Evolutionary conservation across 1,139 yeast genomes (phyloP).

Genomic region (Martiniozyma asiatica): DNA sequence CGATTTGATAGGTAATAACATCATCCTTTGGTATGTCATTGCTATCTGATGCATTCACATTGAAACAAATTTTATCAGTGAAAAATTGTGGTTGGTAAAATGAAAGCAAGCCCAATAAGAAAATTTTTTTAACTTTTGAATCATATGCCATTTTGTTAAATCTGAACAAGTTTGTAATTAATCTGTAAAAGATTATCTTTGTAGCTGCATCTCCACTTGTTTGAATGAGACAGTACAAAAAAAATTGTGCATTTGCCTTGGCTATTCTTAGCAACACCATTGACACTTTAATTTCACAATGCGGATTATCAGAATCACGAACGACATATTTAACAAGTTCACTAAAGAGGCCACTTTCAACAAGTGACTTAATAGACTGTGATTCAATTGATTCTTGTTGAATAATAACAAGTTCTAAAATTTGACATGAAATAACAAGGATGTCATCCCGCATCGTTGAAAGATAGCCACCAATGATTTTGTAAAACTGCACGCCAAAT

Average conservation of each 20-base stretch:
- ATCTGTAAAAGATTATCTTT: constrained; percentile 6
- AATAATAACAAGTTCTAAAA: constrained; percentile 41
- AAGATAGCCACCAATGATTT: constrained; percentile 43
- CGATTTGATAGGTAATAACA: constrained; percentile 17
- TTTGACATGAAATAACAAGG: constrained; percentile 41
- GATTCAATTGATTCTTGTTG: constrained; percentile 14
- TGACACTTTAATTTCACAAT: constrained; percentile 44
- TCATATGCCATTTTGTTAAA: constrained; percentile 17
- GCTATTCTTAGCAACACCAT: constrained; percentile 30
- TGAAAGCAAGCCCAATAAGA: constrained; percentile 17
- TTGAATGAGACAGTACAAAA: constrained; percentile 6
- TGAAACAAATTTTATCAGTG: constrained; percentile 2
- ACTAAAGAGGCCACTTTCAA: constrained; percentile 36
- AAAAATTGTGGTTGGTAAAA: constrained; percentile 13
- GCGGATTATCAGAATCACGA: constrained; percentile 37
- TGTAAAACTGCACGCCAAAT: constrained; percentile 31
- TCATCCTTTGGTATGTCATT: constrained; percentile 2
- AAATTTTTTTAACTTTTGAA: constrained; percentile 19
- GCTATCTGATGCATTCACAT: background rate
- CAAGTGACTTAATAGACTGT: constrained; percentile 26
- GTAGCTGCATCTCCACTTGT: constrained; percentile 1
- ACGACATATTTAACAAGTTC: constrained; percentile 35
- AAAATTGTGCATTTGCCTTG: constrained; percentile 11
- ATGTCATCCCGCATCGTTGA: constrained; percentile 62
- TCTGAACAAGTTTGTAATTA: constrained; percentile 11